Evolutionary conservation across 768 basidiomycete species (phyloP).

Genomic region (Mycena galopus): DNA sequence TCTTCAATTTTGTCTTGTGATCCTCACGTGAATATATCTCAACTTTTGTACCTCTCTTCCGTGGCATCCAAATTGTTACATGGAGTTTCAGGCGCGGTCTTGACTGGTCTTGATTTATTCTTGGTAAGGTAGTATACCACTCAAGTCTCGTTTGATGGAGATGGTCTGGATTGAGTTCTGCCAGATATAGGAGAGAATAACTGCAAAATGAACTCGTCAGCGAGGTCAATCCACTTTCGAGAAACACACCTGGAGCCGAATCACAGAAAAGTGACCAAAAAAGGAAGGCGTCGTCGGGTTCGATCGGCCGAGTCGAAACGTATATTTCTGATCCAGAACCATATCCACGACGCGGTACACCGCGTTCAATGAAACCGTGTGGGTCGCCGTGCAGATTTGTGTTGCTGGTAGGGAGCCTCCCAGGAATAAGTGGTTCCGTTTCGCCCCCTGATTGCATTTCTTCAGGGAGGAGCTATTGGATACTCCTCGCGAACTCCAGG

Average conservation of each 20-base stretch:
- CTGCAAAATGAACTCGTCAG: constrained; percentile 47
- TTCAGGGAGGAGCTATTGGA: neutral
- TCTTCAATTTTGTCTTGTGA: neutral
- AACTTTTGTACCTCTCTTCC: neutral
- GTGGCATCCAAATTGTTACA: neutral
- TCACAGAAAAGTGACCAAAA: constrained; percentile 65
- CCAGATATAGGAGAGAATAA: constrained; percentile 76
- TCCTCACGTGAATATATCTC: neutral
- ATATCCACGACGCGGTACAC: too few relatives aligned
- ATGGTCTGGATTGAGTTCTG: constrained; percentile 82
- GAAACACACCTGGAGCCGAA: constrained; percentile 73
- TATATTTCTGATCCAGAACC: neutral
- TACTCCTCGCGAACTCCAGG: neutral
- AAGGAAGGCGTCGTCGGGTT: constrained; percentile 43
- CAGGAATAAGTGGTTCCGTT: constrained; percentile 45
- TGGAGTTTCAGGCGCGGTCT: too few relatives aligned
- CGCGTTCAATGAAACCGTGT: too few relatives aligned
- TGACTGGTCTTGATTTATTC: too few relatives aligned
- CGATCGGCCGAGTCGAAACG: neutral
- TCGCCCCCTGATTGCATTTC: constrained; percentile 42
- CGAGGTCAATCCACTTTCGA: too few relatives aligned
- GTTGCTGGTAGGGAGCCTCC: constrained; percentile 11
- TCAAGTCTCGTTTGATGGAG: too few relatives aligned
- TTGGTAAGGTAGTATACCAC: too few relatives aligned
- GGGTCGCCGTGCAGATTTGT: neutral